Evolutionary conservation across 768 basidiomycete genomes (phyloP).

Genomic region (Kwoniella sp.): DNA sequence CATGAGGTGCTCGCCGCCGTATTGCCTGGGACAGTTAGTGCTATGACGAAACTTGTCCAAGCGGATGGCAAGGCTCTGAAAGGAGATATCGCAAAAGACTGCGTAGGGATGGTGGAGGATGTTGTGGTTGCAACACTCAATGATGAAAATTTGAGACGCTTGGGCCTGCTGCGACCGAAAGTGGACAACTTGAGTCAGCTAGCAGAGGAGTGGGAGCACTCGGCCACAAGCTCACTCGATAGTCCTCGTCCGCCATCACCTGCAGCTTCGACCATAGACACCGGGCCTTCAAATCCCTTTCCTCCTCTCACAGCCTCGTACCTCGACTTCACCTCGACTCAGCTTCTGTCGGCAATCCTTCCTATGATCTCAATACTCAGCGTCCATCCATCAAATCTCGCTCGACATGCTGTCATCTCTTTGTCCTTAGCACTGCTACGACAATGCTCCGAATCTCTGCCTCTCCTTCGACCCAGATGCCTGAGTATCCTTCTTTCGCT

Average conservation of each 20-base stretch:
- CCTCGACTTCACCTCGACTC: constrained; percentile 77
- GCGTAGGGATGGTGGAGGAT: constrained; percentile 31
- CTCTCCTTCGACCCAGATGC: constrained; percentile 68
- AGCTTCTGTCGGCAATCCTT: constrained; percentile 80
- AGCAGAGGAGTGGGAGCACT: constrained; percentile 36
- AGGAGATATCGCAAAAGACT: constrained; percentile 35
- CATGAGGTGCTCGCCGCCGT: constrained; percentile 61
- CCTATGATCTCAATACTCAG: constrained; percentile 65
- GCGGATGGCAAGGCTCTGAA: constrained; percentile 54
- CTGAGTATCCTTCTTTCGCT: constrained; percentile 74
- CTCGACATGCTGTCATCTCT: constrained; percentile 27
- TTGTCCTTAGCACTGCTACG: constrained; percentile 25
- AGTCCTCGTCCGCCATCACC: constrained; percentile 31
- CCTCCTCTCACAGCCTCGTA: constrained; percentile 68
- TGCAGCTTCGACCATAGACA: constrained; percentile 23
- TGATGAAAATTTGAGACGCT: constrained; percentile 34
- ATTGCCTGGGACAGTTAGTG: constrained; percentile 79
- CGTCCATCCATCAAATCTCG: constrained; percentile 38
- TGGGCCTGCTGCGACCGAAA: constrained; percentile 34
- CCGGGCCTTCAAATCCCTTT: constrained; percentile 56
- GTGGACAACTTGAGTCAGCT: constrained; percentile 50
- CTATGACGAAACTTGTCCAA: constrained; percentile 71
- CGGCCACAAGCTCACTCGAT: background rate
- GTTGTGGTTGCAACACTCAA: constrained; percentile 42
- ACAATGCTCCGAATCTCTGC: constrained; percentile 59